phyloP scores from a whole-genome alignment of 208 protist species.

The Crithidia bombi region DNA sequence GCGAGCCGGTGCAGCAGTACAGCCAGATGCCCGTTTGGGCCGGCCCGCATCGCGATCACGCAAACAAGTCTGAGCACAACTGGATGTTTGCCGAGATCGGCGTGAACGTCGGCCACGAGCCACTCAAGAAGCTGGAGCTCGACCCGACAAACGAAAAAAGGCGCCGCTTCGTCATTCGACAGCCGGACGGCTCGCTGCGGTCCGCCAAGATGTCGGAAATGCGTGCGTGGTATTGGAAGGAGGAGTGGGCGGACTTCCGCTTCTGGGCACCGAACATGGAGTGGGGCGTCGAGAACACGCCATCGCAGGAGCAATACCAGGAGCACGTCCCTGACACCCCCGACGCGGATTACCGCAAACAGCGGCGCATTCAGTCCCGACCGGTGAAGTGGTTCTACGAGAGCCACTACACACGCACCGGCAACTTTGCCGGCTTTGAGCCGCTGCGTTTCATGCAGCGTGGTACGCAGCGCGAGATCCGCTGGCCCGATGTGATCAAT shows the following conservation, averaged over 20 bases:
- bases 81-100: constrained; percentile 96
- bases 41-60: constrained; percentile 90
- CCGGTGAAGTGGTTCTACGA: constrained; percentile 96
- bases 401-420: constrained; percentile 92
- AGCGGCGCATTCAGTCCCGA: constrained; percentile 88
- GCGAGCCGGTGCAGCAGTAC: constrained; percentile 94
- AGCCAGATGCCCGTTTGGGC: constrained; percentile 93
- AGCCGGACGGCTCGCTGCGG: constrained; percentile 92
- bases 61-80: constrained; percentile 93
- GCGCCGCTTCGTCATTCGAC: constrained; percentile 91
- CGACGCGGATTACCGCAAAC: constrained; percentile 90
- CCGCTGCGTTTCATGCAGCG: constrained; percentile 92
- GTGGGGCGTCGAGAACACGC: constrained; percentile 93
- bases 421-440: constrained; percentile 91
- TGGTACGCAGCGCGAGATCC: constrained; percentile 87
- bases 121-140: constrained; percentile 92
- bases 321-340: constrained; percentile 92
- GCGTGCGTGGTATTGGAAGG: constrained; percentile 95
- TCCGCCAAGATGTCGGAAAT: constrained; percentile 96
- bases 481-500: constrained; percentile 92
- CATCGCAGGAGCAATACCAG: constrained; percentile 92
- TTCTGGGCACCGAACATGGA: constrained; percentile 95
- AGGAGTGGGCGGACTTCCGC: constrained; percentile 94
- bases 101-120: constrained; percentile 93
- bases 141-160: constrained; percentile 94